Conservation (phyloP, 164 flowering plant genomes). For the Akebia trifoliata region DNA sequence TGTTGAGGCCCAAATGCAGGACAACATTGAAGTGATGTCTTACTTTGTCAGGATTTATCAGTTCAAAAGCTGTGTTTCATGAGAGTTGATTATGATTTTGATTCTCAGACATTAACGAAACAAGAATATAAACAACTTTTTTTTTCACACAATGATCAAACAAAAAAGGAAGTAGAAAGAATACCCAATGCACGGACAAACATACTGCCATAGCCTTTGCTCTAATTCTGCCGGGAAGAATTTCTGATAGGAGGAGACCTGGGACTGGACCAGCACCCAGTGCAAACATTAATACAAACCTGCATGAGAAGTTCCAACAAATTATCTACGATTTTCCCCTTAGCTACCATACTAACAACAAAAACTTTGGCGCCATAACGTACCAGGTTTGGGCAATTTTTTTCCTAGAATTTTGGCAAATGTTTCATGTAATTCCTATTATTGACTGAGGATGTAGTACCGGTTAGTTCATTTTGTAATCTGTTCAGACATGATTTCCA, state of each 20-base stretch:
- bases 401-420: no score
- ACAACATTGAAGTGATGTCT: no score
- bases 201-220: constrained; percentile 95
- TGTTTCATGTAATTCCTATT: no score
- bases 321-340: background rate
- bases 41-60: no score
- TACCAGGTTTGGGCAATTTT: background rate
- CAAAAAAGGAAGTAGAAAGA: constrained; percentile 1
- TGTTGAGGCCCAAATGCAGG: no score
- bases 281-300: constrained; percentile 86
- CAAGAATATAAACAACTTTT: no score
- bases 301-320: constrained; percentile 27
- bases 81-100: no score
- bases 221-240: constrained; percentile 74
- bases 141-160: background rate
- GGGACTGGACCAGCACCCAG: constrained; percentile 98
- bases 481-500: no score
- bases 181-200: constrained; percentile 93
- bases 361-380: background rate
- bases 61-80: no score
- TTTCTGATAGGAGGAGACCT: constrained; percentile 83
- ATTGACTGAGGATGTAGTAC: no score
- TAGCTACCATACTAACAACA: background rate
- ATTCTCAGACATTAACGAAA: no score
- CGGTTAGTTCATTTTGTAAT: no score